Percentiles rank a stretch among this genome's conserved stretches.
Evolutionary conservation across 148 eudicot genomes (phyloP).

Genomic region (Polygonum maritimum): DNA sequence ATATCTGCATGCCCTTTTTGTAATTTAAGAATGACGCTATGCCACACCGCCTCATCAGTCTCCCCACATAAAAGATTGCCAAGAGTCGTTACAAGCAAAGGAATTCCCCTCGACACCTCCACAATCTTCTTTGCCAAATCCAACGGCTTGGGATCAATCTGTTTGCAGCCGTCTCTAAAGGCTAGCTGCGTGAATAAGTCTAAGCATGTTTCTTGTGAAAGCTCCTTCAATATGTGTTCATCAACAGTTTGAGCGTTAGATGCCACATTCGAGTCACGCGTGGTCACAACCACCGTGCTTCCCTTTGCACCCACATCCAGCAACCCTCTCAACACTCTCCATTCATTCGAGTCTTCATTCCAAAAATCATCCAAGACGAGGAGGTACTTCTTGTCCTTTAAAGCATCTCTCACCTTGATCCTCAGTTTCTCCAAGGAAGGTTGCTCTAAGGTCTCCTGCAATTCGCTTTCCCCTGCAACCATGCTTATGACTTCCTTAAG

Average conservation of each 20-base stretch:
- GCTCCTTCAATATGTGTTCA: not conserved
- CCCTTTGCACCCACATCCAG: slow-evolving; percentile 10
- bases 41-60: slow-evolving; percentile 1
- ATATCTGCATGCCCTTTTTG: not conserved
- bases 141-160: not conserved
- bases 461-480: not conserved
- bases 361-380: slow-evolving; percentile 16
- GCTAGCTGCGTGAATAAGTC: not conserved
- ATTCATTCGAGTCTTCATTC: not conserved
- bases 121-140: not conserved
- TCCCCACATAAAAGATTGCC: not conserved
- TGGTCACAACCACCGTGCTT: not conserved
- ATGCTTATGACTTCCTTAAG: not conserved
- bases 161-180: not conserved
- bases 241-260: not conserved
- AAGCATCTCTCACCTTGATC: not conserved
- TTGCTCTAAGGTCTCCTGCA: not conserved
- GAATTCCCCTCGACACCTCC: not conserved
- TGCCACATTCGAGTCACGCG: not conserved
- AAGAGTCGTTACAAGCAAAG: not conserved
- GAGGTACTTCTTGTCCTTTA: not conserved
- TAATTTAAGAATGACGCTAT: not conserved
- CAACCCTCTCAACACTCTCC: not conserved
- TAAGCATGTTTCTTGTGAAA: slow-evolving; percentile 4
- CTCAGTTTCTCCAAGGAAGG: not conserved